Evolutionary conservation across 2,329 filamentous ascomycete species (phyloP), one percentile per base, ranked within the genome.

Genomic region (Cladophialophora carrionii): DNA sequence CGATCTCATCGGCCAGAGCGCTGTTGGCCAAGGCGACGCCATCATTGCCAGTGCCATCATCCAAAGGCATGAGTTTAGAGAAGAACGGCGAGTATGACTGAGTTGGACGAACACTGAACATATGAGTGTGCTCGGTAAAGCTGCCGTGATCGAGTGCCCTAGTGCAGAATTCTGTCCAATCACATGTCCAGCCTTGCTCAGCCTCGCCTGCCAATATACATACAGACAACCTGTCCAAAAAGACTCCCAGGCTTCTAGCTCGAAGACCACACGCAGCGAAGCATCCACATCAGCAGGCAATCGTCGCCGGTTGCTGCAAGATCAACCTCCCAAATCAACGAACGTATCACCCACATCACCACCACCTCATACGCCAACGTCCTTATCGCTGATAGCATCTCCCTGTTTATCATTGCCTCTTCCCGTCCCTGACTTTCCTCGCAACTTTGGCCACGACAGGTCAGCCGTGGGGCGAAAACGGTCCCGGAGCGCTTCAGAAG

Each of bases 1-100:
- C 78, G 32, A 80, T 76, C 72, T 82, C 80, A 70, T 82, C 79
- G 17, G 76, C 75, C 4, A 82, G 76, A 22, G 81, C 80, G 75
- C 78, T 57, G 71, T 74, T 69, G 7, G 43, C 32, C n/a, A 9
- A 37, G 37, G 54, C 34, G 34, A 52, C 55, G 57, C 61, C 31
- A 26, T 52, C 17, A 22, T 26, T n/a, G n/a, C 12, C 22, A 26
- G 3, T 53, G 31, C 51, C 64, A 63, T 64, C 53, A 41, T 65
- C 62, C 29, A 59, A 57, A 67, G 65, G 62, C 65, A 67, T 67
- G 54, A 61, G 49, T 41, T 43, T 26, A 49, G n/a, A 3, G 48
- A 26, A 29, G 4, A 3, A 14, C 48, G 14, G 24, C 48, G 22
- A 14, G 48, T 12, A 29, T 2, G 41, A 31, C 20, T 10, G 46